These are phyloP conservation scores for Ampelocalamus luodianensis DNA, from an alignment of 176 grass and related monocot genomes.

Conservation along the genomic window DNA sequence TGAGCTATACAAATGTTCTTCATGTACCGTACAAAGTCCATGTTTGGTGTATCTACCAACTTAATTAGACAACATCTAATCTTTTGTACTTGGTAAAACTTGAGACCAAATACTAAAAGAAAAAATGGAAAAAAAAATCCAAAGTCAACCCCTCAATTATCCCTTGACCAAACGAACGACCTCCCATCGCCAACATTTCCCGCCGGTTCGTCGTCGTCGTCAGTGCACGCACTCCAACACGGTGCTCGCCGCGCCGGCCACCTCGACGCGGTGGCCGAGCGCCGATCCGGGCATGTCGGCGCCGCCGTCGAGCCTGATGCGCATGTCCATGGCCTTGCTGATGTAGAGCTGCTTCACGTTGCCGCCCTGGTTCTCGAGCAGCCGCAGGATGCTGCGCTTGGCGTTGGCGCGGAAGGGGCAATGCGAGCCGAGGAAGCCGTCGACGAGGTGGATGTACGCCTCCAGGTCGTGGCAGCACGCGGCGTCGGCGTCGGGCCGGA, in stretches of 20 bases:
- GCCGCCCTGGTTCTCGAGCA: conserved; percentile 55
- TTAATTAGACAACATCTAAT: background rate
- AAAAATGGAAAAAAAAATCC: background rate
- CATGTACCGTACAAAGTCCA: conserved; percentile 10
- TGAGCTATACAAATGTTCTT: conserved; percentile 9
- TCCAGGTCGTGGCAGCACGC: conserved; percentile 76
- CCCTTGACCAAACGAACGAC: background rate
- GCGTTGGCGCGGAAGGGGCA: conserved; percentile 62
- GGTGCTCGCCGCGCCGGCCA: background rate
- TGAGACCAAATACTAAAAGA: background rate
- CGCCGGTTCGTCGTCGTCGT: background rate
- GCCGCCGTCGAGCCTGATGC: conserved; percentile 30
- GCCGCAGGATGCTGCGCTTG: conserved; percentile 53
- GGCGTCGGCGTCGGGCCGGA: conserved; percentile 56
- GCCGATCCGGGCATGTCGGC: conserved; percentile 17
- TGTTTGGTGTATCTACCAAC: conserved; percentile 23
- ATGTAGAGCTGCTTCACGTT: conserved; percentile 75
- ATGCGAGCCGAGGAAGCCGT: conserved; percentile 57
- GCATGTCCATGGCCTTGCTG: conserved; percentile 63
- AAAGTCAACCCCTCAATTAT: conserved; percentile 21
- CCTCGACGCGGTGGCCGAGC: conserved; percentile 1
- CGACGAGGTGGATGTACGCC: conserved; percentile 73
- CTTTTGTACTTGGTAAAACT: conserved; percentile 41
- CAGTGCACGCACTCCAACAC: conserved; percentile 52
- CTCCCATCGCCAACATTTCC: conserved; percentile 32